Percentiles rank a stretch among this genome's conserved stretches.
These are phyloP conservation scores for Balakata baccata DNA, from an alignment of 345 rosid genomes.

Conservation along the genomic window DNA sequence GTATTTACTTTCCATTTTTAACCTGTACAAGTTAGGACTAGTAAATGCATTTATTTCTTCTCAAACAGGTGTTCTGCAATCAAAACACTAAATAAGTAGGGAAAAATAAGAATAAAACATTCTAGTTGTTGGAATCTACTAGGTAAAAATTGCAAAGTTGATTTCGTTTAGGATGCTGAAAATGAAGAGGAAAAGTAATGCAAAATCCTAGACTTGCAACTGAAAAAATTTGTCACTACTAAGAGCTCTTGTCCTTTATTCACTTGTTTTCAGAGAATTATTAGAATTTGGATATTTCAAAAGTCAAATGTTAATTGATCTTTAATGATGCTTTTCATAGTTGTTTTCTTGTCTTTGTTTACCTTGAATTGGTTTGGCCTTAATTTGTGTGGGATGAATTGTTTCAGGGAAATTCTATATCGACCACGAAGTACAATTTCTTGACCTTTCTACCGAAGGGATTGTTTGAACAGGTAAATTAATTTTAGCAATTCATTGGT, in stretches of 20 bases:
- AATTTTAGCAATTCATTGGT: constrained; percentile 6
- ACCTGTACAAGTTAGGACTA: background rate
- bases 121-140: background rate
- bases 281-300: constrained; percentile 8
- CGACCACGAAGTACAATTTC: constrained; percentile 97
- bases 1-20: background rate
- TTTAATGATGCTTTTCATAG: background rate
- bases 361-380: constrained; percentile 6
- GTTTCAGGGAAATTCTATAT: constrained; percentile 81
- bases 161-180: background rate
- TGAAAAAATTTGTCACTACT: background rate
- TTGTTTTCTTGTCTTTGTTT: background rate
- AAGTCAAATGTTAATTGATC: background rate
- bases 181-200: background rate
- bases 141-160: background rate
- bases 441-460: constrained; percentile 94
- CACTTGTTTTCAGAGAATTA: background rate
- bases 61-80: background rate
- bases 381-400: constrained; percentile 20
- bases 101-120: background rate
- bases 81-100: background rate
- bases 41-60: background rate
- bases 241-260: background rate
- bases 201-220: background rate
- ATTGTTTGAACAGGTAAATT: constrained; percentile 92